Evolutionary conservation across 2,329 filamentous ascomycete species (phyloP), one percentile per base, ranked within the genome.

Genomic region (Rhinocladiella similis): DNA sequence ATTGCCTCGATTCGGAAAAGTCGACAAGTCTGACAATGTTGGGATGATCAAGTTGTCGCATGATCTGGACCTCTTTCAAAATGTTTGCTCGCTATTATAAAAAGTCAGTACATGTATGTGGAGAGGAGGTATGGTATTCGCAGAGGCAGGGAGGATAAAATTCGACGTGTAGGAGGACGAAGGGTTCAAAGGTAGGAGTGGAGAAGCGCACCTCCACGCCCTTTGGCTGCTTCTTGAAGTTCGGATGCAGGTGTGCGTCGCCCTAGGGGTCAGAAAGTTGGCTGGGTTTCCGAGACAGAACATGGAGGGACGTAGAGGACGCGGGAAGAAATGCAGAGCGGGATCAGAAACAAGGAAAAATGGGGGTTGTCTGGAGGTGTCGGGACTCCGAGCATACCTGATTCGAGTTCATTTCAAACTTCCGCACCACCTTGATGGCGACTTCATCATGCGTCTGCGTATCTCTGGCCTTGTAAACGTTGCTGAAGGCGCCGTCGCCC

Each of bases 401-500:
- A 80, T 88, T 91, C 65, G 87, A 92, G 77, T 96, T 97, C 90
- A 99, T 97, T 77, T 99, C 94, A 72, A 91, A 97, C 77, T 97
- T 97, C 70, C 94, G 89, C 63, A 99, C 94, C 50, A 99, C 94
- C 75, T 99, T 99, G 81, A 99, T 97, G 66, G 93, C 94, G 33
- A 94, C 91, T 71, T 97, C 88, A 33, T 60, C 58, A 64, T 84
- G 85, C 61, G 83, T 83, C 61, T 86, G 80, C 45, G 74, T 80
- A 72, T 99, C 94, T 65, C 82, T 83, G 36, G 94, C 94, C 38
- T 90, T 87, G 75, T 97, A 99, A 63, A 99, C 94, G 69, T 97
- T 97, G 79, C 93, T 97, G 81, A 99, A 99, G 59, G 94, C 94
- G 60, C 94, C 94, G 66, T 97, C 94, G 63, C 94, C 94, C 93